phyloP scores from a whole-genome alignment of 2,329 filamentous ascomycete genomes.

The Phoma sp. region DNA sequence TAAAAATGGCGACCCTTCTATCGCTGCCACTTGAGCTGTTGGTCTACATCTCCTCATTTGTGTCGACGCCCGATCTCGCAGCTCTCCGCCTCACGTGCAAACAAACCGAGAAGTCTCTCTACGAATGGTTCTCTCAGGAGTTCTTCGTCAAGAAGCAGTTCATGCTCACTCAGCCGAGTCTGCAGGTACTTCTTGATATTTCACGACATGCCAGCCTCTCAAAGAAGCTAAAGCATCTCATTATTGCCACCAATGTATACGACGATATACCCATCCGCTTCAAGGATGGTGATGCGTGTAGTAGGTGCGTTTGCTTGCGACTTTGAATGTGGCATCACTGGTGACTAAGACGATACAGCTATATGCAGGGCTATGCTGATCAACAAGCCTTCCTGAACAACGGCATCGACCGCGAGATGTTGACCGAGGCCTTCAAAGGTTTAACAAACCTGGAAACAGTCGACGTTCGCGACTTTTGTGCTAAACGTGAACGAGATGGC shows the following conservation, averaged over 20 bases:
- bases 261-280: constrained; percentile 22
- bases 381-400: constrained; percentile 44
- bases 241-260: constrained; percentile 56
- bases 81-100: constrained; percentile 63
- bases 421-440: constrained; percentile 62
- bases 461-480: constrained; percentile 66
- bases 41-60: constrained; percentile 56
- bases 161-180: constrained; percentile 64
- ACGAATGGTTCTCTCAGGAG: constrained; percentile 63
- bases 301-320: not conserved
- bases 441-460: constrained; percentile 63
- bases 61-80: constrained; percentile 64
- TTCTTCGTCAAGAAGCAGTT: constrained; percentile 73
- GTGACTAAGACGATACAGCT: constrained; percentile 10
- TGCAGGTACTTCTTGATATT: constrained; percentile 58
- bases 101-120: constrained; percentile 60
- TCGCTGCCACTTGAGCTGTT: constrained; percentile 65
- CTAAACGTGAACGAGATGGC: constrained; percentile 60
- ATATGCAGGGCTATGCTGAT: constrained; percentile 29
- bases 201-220: constrained; percentile 48
- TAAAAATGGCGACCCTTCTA: constrained; percentile 31
- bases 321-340: too few relatives aligned
- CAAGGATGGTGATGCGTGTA: constrained; percentile 18
- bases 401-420: constrained; percentile 60
- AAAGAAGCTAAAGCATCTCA: constrained; percentile 55